These are phyloP conservation scores for Phytophthora fragariae DNA, from an alignment of 352 stramenopile genomes.

Conservation along the genomic window DNA sequence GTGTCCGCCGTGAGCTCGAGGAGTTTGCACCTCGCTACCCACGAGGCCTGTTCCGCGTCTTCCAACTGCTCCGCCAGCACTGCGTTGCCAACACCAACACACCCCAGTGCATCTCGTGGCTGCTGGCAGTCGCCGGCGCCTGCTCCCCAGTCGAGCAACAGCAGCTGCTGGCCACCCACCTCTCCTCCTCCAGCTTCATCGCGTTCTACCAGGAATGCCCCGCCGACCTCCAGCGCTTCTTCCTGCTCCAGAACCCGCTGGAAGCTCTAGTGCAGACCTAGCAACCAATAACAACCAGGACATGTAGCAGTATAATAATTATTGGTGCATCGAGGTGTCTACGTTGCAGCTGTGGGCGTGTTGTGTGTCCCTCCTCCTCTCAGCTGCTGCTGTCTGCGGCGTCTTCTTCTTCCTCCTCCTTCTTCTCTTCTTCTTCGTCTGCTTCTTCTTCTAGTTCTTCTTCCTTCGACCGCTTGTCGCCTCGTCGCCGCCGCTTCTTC, in stretches of 20 bases:
- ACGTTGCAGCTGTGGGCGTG: not conserved
- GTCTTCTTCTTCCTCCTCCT: not conserved
- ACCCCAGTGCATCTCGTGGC: slow-evolving; percentile 11
- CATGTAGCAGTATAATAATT: slow-evolving; percentile 19
- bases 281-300: not conserved
- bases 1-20: slow-evolving; percentile 42
- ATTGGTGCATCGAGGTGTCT: slow-evolving; percentile 5
- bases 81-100: not conserved
- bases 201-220: slow-evolving; percentile 45
- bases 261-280: slow-evolving; percentile 40
- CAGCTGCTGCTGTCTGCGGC: slow-evolving; percentile 4
- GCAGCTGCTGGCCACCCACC: not conserved
- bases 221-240: slow-evolving; percentile 34
- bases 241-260: slow-evolving; percentile 56
- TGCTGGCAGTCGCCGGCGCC: slow-evolving; percentile 29
- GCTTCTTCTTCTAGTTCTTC: slow-evolving; percentile 4
- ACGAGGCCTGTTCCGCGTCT: slow-evolving; percentile 50
- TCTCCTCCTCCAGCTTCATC: slow-evolving; percentile 35
- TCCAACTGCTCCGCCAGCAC: slow-evolving; percentile 32
- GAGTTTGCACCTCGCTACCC: slow-evolving; percentile 48
- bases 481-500: slow-evolving; percentile 37
- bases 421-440: not conserved
- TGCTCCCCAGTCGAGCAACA: slow-evolving; percentile 5
- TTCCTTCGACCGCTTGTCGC: slow-evolving; percentile 21
- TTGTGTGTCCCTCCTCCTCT: not conserved